Conservation (phyloP, 257 asterid species). For the Petrea volubilis region DNA sequence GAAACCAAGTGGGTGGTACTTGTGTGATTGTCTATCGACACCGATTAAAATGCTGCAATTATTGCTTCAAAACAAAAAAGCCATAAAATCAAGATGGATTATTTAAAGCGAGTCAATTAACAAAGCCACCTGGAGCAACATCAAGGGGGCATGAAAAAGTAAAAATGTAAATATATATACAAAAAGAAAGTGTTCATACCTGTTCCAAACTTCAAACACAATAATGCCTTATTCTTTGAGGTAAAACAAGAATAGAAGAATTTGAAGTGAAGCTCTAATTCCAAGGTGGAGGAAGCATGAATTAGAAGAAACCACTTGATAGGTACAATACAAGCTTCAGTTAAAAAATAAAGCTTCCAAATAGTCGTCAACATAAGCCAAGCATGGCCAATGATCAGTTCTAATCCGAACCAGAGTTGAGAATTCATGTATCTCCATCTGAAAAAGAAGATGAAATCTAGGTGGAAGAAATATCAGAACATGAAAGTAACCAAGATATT, state of each 20-base stretch:
- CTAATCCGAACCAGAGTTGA: constrained; percentile 86
- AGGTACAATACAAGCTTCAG: constrained; percentile 31
- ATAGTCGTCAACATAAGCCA: constrained; percentile 93
- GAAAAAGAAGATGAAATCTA: constrained; percentile 88
- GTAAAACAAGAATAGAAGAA: constrained; percentile 25
- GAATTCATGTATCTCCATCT: constrained; percentile 72
- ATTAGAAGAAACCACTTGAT: constrained; percentile 2
- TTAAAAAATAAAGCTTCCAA: constrained; percentile 73
- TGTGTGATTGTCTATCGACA: too few relatives aligned
- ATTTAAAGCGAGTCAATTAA: too few relatives aligned
- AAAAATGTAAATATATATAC: constrained; percentile 4
- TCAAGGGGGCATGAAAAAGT: too few relatives aligned
- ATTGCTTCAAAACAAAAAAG: too few relatives aligned
- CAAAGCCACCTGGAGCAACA: too few relatives aligned
- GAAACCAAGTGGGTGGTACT: too few relatives aligned
- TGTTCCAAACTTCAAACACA: constrained; percentile 18
- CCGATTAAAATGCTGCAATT: too few relatives aligned
- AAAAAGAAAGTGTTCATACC: constrained; percentile 16
- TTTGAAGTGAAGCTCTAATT: constrained; percentile 13
- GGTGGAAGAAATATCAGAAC: constrained; percentile 92
- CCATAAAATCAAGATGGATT: too few relatives aligned
- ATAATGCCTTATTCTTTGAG: constrained; percentile 13
- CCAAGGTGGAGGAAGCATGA: constrained; percentile 14
- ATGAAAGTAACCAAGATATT: constrained; percentile 57
- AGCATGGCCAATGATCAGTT: constrained; percentile 98